Conservation (phyloP, 495 filamentous ascomycete species). For the Aspergillus saccharolyticus region DNA sequence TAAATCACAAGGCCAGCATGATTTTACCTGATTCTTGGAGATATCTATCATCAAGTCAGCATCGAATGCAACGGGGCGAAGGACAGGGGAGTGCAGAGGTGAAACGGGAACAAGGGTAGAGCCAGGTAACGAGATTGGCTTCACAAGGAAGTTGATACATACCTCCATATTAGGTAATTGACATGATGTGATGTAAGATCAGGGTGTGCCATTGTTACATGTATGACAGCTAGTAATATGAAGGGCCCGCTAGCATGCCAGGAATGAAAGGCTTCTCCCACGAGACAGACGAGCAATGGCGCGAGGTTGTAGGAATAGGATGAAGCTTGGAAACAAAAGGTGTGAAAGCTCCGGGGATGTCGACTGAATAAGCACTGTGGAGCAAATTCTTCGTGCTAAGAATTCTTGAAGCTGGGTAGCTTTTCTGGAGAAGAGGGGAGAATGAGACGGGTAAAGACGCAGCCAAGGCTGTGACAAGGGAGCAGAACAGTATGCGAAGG, state of each 20-base stretch:
- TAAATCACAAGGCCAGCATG: slow-evolving; percentile 12
- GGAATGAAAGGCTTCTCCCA: slow-evolving; percentile 19
- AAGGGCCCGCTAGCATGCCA: slow-evolving; percentile 36
- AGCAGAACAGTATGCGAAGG: slow-evolving; percentile 12
- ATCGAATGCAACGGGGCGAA: not conserved
- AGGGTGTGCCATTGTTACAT: slow-evolving; percentile 48
- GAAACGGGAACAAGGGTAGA: slow-evolving; percentile 1
- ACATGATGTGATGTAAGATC: slow-evolving; percentile 84
- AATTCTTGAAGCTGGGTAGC: not conserved
- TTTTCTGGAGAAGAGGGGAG: slow-evolving; percentile 11
- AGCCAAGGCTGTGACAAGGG: slow-evolving; percentile 12
- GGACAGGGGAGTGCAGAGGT: not conserved
- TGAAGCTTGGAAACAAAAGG: slow-evolving; percentile 10
- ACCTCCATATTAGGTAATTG: slow-evolving; percentile 99
- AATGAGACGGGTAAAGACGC: slow-evolving; percentile 14
- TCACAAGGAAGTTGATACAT: slow-evolving; percentile 36
- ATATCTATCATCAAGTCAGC: slow-evolving; percentile 56
- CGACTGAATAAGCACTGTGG: slow-evolving; percentile 1
- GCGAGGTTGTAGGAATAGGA: slow-evolving; percentile 11
- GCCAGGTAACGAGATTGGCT: not conserved
- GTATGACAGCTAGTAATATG: slow-evolving; percentile 33
- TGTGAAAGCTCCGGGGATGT: slow-evolving; percentile 12
- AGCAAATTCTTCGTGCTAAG: slow-evolving; percentile 3
- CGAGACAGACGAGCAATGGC: slow-evolving; percentile 7
- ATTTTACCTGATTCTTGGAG: slow-evolving; percentile 78